Evolutionary conservation across 225 moss, liverwort and hornwort genomes (phyloP), one percentile per base, ranked within the genome.

Genomic region (Polytrichum formosum): DNA sequence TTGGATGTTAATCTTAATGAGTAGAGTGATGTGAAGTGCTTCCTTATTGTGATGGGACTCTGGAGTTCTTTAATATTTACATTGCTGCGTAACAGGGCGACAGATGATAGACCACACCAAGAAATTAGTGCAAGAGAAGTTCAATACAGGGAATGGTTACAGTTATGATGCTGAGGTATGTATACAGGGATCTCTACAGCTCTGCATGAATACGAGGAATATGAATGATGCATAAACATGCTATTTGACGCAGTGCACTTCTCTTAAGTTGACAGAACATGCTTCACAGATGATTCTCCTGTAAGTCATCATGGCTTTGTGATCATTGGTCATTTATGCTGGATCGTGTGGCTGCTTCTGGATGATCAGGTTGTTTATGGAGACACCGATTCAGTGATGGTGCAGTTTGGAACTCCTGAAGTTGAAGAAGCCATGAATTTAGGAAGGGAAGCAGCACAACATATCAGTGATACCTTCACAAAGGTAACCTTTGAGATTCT

Each of bases 371-470:
- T 98, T 69, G 90, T 98, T 20, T 98, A 98, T 76, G 98, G 98
- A 81, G 98, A 98, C 78, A 98, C 98, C 55, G 94, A 98, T 88
- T 98, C 98, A 46, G 98, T 98, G 23, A 98, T 98, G 98, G 98
- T 98, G 63, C 98, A 98, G 71, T 98, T 94, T 79, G 98, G 98
- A 74, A 91, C 91, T 63, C 84, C 92, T 69, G 85, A 91, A 74
- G 98, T 98, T 62, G 80, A 85, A 62, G 98, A 98, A 72, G 91
- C 98, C 37, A 98, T 98, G 98, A 82, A 77, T 54, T 83, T 98
- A 67, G 98, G 98, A 26, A 91, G 92, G 72, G 98, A 98, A 76
- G 98, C 98, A 73, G 98, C 98, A 22, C 89, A 91, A 63, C 88
- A 88, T 76, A 94, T 94, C 35, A 98, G 94, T 80, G 85, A 91